Conservation (phyloP, 495 filamentous ascomycete species). For the Massariosphaeria phaeospora region DNA sequence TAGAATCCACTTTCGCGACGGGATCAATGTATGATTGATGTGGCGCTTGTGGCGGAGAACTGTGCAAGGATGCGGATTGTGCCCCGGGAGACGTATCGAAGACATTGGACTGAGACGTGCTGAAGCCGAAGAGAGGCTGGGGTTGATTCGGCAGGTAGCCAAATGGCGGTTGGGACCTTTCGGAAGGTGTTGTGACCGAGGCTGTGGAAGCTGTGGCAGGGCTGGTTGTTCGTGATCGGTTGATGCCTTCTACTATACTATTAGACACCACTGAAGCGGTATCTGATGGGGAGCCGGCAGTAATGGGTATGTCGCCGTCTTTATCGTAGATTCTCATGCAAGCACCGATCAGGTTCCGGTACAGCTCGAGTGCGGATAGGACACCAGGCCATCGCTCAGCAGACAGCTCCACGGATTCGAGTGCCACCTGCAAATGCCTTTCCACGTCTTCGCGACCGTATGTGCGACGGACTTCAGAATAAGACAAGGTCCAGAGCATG, state of each 20-base stretch:
- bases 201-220: slow-evolving; percentile 36
- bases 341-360: slow-evolving; percentile 70
- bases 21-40: slow-evolving; percentile 20
- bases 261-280: slow-evolving; percentile 30
- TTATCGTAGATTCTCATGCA: slow-evolving; percentile 75
- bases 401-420: slow-evolving; percentile 69
- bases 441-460: slow-evolving; percentile 68
- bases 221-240: slow-evolving; percentile 36
- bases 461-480: slow-evolving; percentile 67
- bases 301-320: slow-evolving; percentile 58
- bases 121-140: slow-evolving; percentile 25
- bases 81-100: slow-evolving; percentile 13
- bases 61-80: slow-evolving; percentile 11
- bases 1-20: slow-evolving; percentile 12
- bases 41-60: slow-evolving; percentile 15
- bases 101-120: slow-evolving; percentile 5
- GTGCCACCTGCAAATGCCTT: slow-evolving; percentile 59
- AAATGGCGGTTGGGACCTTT: slow-evolving; percentile 30
- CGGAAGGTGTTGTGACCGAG: slow-evolving; percentile 33
- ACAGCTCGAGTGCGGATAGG: slow-evolving; percentile 72
- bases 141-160: slow-evolving; percentile 33
- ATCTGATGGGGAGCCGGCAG: slow-evolving; percentile 53
- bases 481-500: slow-evolving; percentile 82
- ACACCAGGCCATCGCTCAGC: slow-evolving; percentile 87
- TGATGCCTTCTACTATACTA: slow-evolving; percentile 31